Base-by-base conservation (phyloP, 2,329 filamentous ascomycete species). In the Alternaria infectoria region DNA sequence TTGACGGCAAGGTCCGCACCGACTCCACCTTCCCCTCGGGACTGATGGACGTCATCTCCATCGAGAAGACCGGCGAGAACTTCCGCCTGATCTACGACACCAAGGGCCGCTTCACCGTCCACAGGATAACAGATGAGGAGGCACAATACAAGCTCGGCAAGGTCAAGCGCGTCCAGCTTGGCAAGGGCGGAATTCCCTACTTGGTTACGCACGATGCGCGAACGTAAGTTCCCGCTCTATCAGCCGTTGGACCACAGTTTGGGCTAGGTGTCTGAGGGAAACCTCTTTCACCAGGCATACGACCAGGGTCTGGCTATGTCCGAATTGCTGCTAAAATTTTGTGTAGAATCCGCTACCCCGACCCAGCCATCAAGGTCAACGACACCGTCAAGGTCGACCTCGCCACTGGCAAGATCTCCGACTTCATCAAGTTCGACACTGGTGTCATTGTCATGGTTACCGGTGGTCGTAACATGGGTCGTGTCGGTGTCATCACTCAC, bases 171-270 rank as follows among this genome's bases (percentile, higher is more conserved):
- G 96, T 99, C 71, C 96, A 99, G 89, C 90, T 99, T 80, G 96
- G 96, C 89, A 95, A 93, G 86, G 96, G 96, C 87, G 96, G 94
- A 88, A 97, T 99, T 91, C 96, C 96, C 96, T 99, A 97, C 94
- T 97, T 98, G 93, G 96, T 99, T 93, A 99, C 96, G 94, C 96
- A 99, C 93, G 96, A 99, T 96, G 96, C 96, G 87, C 92, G 96
- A 93, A 99, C 96, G 95, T 99, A 89, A 97, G 95, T 98, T 91
- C 91, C 89, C 86, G 92, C 91, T 97, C 94, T 96, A 94, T 97
- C 95, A 97, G 95, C 91, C 95, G 95, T 97, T 97, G 95, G 59
- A 93, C 95, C 76, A 76, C 66, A 77, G 77, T 77, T 77, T 80
- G 77, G 77, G 77, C 76, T 76, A 76, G 76, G 72, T 77, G 73